Conservation (phyloP, 768 basidiomycete genomes). For the Hirschioporus abietinus region DNA sequence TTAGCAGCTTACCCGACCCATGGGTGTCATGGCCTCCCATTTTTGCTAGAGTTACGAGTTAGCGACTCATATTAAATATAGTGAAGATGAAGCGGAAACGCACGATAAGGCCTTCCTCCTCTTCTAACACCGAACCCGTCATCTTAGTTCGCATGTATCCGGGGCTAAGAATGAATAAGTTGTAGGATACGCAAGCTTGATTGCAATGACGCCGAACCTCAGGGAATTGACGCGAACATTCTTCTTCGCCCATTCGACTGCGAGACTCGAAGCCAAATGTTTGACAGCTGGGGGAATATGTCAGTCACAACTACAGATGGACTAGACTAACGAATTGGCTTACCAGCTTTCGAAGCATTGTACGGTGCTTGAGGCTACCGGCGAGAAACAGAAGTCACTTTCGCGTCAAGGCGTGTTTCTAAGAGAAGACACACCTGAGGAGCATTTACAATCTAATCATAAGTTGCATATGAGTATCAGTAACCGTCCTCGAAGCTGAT, state of each 20-base stretch:
- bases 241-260: slow-evolving; percentile 93
- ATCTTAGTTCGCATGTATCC: slow-evolving; percentile 95
- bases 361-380: slow-evolving; percentile 84
- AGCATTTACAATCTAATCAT: slow-evolving; percentile 71
- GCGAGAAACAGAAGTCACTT: not conserved
- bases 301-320: not conserved
- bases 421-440: slow-evolving; percentile 58
- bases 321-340: not conserved
- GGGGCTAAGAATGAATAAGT: slow-evolving; percentile 44
- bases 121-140: slow-evolving; percentile 75
- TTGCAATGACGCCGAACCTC: slow-evolving; percentile 38
- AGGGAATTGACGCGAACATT: slow-evolving; percentile 82
- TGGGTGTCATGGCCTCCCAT: slow-evolving; percentile 81
- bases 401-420: not conserved
- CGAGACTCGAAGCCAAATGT: slow-evolving; percentile 89
- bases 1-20: slow-evolving; percentile 62
- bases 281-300: slow-evolving; percentile 56
- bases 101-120: slow-evolving; percentile 72
- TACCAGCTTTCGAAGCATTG: slow-evolving; percentile 93
- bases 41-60: slow-evolving; percentile 44
- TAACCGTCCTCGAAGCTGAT: slow-evolving; percentile 5
- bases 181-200: not conserved
- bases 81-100: slow-evolving; percentile 11
- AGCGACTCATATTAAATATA: too few relatives aligned
- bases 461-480: slow-evolving; percentile 9